phyloP scores from a whole-genome alignment of 208 protist genomes.

The Crithidia mellificae region DNA sequence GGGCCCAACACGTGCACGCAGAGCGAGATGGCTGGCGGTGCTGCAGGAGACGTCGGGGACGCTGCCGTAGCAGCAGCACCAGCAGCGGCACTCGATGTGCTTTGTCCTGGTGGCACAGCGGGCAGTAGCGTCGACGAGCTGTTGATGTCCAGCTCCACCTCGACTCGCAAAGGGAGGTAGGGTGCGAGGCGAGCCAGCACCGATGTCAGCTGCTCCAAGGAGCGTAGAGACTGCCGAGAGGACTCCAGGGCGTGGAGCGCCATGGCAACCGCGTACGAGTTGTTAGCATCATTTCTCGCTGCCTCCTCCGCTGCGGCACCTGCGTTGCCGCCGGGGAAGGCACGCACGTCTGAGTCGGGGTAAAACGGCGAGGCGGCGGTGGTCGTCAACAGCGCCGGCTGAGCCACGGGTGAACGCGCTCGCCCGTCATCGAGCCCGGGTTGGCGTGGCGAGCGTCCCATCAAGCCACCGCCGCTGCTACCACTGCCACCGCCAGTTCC shows the following conservation, averaged over 20 bases:
- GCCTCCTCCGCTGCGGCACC: neutral
- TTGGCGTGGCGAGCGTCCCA: neutral
- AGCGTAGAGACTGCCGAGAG: conserved; percentile 29
- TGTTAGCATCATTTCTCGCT: too few relatives aligned
- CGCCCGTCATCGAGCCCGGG: neutral
- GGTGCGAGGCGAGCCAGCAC: conserved; percentile 36
- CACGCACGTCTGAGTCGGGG: neutral
- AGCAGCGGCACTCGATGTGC: too few relatives aligned
- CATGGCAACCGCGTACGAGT: conserved; percentile 13
- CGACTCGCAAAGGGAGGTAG: conserved; percentile 54
- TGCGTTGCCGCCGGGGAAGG: neutral
- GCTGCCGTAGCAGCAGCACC: too few relatives aligned
- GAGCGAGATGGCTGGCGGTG: conserved; percentile 13
- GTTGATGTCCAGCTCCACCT: conserved; percentile 41
- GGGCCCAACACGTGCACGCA: conserved; percentile 53
- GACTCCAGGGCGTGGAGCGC: conserved; percentile 36
- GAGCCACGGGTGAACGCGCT: neutral
- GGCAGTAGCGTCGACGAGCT: conserved; percentile 12
- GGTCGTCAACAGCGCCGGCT: neutral
- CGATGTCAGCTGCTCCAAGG: conserved; percentile 40
- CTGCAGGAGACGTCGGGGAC: neutral
- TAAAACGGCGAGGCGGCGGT: neutral
- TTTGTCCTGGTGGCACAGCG: neutral
- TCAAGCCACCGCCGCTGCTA: too few relatives aligned
- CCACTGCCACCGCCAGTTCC: neutral